Conservation (phyloP, 768 basidiomycete species). For the Amyloporia xantha region DNA sequence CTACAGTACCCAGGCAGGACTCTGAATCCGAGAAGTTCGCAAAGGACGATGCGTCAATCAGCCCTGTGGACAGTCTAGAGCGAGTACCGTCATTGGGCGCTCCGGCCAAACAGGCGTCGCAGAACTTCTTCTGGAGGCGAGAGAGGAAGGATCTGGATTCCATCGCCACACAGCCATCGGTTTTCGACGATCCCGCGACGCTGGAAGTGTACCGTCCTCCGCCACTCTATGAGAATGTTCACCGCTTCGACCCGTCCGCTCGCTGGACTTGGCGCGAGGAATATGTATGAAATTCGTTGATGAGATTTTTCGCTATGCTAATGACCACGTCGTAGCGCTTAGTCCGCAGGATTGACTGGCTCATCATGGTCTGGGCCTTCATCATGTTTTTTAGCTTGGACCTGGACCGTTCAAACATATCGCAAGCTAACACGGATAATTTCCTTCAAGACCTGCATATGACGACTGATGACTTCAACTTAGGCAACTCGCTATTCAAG, state of each 20-base stretch:
- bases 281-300: too few species aligned
- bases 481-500: constrained; percentile 55
- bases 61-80: constrained; percentile 13
- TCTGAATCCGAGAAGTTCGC: constrained; percentile 7
- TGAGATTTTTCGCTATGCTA: too few species aligned
- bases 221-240: constrained; percentile 49
- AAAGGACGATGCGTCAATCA: constrained; percentile 12
- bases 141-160: constrained; percentile 36
- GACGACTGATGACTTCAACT: constrained; percentile 58
- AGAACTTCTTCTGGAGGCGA: constrained; percentile 26
- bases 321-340: too few species aligned
- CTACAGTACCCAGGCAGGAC: background rate
- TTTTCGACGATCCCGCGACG: constrained; percentile 51
- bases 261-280: constrained; percentile 73
- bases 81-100: constrained; percentile 18
- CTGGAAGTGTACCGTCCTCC: constrained; percentile 48
- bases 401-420: constrained; percentile 53
- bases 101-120: constrained; percentile 20
- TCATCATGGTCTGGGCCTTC: constrained; percentile 54
- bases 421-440: constrained; percentile 65
- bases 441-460: constrained; percentile 55
- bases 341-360: constrained; percentile 54
- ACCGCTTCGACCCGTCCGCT: constrained; percentile 57
- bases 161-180: constrained; percentile 55
- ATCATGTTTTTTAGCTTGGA: constrained; percentile 61